phyloP scores from a whole-genome alignment of 2,329 filamentous ascomycete species.

The Fusarium incarnatum region DNA sequence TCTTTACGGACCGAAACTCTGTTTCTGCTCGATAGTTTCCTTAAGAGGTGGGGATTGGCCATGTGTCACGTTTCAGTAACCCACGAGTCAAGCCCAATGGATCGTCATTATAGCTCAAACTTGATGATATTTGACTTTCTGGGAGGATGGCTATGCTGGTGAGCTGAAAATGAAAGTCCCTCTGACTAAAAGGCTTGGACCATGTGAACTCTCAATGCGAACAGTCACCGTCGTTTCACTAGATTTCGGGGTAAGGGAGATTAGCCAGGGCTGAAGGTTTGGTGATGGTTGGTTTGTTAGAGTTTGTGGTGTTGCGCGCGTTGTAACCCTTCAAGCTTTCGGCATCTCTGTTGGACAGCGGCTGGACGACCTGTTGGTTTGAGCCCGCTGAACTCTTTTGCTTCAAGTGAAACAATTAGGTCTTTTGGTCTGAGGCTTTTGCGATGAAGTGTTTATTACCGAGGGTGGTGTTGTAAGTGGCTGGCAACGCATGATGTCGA shows the following conservation, averaged over 20 bases:
- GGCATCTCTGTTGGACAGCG: neutral
- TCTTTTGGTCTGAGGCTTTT: neutral
- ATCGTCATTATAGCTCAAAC: slow-evolving; percentile 18
- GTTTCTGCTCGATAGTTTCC: slow-evolving; percentile 23
- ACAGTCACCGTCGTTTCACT: neutral
- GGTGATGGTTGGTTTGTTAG: neutral
- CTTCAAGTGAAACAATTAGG: neutral
- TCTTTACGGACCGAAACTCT: slow-evolving; percentile 28
- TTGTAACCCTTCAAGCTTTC: neutral
- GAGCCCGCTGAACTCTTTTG: slow-evolving; percentile 2
- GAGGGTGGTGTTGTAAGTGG: neutral
- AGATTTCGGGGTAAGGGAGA: neutral
- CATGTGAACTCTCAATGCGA: slow-evolving; percentile 10
- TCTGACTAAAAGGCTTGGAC: slow-evolving; percentile 9
- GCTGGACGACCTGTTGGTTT: neutral
- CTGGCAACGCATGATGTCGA: neutral
- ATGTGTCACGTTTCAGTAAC: slow-evolving; percentile 25
- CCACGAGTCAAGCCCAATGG: slow-evolving; percentile 28
- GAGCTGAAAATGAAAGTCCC: slow-evolving; percentile 2
- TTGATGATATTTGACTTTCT: slow-evolving; percentile 5
- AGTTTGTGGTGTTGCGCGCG: neutral
- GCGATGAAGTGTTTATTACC: neutral
- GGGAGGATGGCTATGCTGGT: slow-evolving; percentile 11
- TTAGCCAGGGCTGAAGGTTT: neutral
- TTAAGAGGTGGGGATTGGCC: neutral